Base-by-base conservation (phyloP, 257 asterid species). In the Sherardia arvensis region DNA sequence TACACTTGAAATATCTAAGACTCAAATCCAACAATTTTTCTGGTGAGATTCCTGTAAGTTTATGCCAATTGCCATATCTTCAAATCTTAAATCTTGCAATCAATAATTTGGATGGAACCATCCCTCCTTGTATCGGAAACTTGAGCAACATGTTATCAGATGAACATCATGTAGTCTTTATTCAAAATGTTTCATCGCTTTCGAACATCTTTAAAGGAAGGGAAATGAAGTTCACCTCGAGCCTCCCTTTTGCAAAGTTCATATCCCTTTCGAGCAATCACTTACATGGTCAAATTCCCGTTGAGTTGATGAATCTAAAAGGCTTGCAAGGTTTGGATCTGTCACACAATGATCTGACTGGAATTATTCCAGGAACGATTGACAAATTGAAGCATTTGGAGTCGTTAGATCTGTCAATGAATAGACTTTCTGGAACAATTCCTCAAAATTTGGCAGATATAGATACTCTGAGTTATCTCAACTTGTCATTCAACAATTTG, bases 11-110 rank as follows among this genome's bases (percentile, higher is more conserved):
- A 7, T 28, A 61, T 34, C 56, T 78, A 5, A 78, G 67, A 65
- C 71, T 71, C 4, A 64, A 72, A 0, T 64, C 67, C 8, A 78
- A 78, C 47, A 18, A 62, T 21, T 59, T 71, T 21, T 28, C 10
- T 17, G 80, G 80, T 1, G 5, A 30, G 27, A 72, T 78, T 38
- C 65, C 80, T 4, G 22, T 20, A 17, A 48, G 66, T 22, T 32
- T 75, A 12, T 78, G 80, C 67, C 62, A 18, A 4, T 66, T 78
- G 1, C 25, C 33, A 0, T 40, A 17, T 1, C 71, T 78, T 17
- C 83, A 72, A 59, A 22, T 67, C 9, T 20, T 78, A 15, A 73
- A 75, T 65, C 33, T 78, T 18, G 80, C 80, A 2, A 49, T 62
- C 1, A 78, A 74, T 54, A 53, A 43, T 10, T 30, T 71, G 1